These are phyloP conservation scores for Coccomyxa sp. DNA, from an alignment of 139 green algal species.

Conservation along the genomic window DNA sequence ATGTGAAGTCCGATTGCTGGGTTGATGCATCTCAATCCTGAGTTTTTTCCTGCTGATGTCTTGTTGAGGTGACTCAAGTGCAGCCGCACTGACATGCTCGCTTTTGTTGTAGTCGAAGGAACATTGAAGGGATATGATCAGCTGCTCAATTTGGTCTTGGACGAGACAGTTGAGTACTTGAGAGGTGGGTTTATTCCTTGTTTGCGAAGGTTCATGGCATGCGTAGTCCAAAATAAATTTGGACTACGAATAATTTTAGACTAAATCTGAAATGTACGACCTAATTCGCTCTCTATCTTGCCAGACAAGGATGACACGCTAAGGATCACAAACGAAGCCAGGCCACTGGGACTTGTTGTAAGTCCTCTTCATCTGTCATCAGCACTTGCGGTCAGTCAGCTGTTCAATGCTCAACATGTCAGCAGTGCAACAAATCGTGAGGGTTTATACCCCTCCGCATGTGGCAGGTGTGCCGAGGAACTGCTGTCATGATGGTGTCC, in stretches of 20 bases:
- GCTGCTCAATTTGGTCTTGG: constrained; percentile 96
- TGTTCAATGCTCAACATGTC: too few relatives aligned
- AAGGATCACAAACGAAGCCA: constrained; percentile 75
- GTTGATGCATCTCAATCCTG: too few relatives aligned
- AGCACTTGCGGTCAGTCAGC: too few relatives aligned
- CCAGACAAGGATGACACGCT: constrained; percentile 83
- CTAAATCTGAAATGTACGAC: too few relatives aligned
- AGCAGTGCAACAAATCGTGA: too few relatives aligned
- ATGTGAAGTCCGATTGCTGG: background rate
- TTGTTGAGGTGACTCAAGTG: background rate
- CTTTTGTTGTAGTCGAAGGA: constrained; percentile 51
- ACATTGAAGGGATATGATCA: constrained; percentile 97
- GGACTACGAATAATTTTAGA: too few relatives aligned
- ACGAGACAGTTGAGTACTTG: constrained; percentile 87
- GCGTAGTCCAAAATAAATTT: too few relatives aligned
- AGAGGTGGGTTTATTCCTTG: constrained; percentile 53
- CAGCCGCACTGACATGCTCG: background rate
- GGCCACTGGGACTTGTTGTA: constrained; percentile 76
- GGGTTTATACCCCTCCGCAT: background rate
- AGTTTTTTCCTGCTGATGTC: too few relatives aligned
- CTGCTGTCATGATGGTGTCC: constrained; percentile 88
- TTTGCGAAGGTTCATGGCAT: background rate
- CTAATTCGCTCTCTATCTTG: too few relatives aligned
- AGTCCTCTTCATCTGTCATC: constrained; percentile 6
- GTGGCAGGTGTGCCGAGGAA: constrained; percentile 79